These are phyloP conservation scores for Phyllosticta capitalensis DNA, from an alignment of 2,329 filamentous ascomycete species.

Conservation along the genomic window DNA sequence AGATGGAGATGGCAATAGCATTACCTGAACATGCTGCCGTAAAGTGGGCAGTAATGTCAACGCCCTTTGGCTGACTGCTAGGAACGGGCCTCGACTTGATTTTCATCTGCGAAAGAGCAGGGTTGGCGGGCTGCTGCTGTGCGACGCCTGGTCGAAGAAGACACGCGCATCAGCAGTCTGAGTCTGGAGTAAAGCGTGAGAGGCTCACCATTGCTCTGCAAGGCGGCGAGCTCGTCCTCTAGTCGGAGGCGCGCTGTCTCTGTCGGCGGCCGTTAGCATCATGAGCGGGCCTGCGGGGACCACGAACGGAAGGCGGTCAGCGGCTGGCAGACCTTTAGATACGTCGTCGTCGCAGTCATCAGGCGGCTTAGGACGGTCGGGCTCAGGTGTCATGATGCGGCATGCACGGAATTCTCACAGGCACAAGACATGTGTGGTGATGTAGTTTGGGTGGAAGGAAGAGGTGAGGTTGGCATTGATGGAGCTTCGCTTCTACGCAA, in stretches of 20 bases:
- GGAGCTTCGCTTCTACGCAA: slow-evolving; percentile 8
- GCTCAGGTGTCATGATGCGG: slow-evolving; percentile 4
- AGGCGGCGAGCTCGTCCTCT: slow-evolving; percentile 4
- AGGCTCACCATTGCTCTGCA: slow-evolving; percentile 2
- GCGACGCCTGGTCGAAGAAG: slow-evolving; percentile 3
- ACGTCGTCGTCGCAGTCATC: slow-evolving; percentile 6
- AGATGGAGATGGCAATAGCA: slow-evolving; percentile 4
- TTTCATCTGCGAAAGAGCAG: slow-evolving; percentile 1
- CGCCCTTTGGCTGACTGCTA: slow-evolving; percentile 3
- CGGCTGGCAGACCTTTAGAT: slow-evolving; percentile 4
- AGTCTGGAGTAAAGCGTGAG: not conserved
- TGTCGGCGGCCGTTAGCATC: slow-evolving; percentile 6
- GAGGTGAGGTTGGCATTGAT: slow-evolving; percentile 12
- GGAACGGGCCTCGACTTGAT: slow-evolving; percentile 9
- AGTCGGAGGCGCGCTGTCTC: slow-evolving; percentile 10
- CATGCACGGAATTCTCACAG: slow-evolving; percentile 2
- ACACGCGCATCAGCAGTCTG: not conserved
- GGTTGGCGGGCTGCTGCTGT: slow-evolving; percentile 1
- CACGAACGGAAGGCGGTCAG: not conserved
- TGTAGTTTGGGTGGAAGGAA: slow-evolving; percentile 2
- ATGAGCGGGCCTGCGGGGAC: slow-evolving; percentile 6
- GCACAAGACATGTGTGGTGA: slow-evolving; percentile 2
- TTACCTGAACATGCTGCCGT: slow-evolving; percentile 20
- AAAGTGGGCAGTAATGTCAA: slow-evolving; percentile 29
- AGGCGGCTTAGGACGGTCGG: slow-evolving; percentile 4